phyloP scores from a whole-genome alignment of 371 early-diverging fungal species.

The Apophysomyces variabilis region DNA sequence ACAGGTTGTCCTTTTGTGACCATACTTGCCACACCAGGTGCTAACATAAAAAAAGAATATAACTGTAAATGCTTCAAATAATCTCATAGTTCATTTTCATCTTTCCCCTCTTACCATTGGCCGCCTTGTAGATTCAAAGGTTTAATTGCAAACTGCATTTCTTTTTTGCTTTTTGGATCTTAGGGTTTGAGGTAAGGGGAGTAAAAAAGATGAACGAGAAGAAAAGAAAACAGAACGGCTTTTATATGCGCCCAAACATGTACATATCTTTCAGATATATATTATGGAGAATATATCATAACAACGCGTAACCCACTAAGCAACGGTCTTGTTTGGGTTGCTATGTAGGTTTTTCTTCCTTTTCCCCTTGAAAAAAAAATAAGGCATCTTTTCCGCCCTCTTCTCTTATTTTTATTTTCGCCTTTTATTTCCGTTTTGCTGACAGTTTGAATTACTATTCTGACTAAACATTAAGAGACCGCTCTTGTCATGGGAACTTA shows the following conservation, averaged over 20 bases:
- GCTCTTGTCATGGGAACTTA: too few relatives aligned
- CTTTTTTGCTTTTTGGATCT: neutral
- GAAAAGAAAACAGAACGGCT: neutral
- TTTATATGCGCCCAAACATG: neutral
- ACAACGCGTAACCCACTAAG: too few relatives aligned
- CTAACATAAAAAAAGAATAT: slow-evolving; percentile 19
- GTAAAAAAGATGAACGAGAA: slow-evolving; percentile 1
- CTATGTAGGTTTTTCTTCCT: too few relatives aligned
- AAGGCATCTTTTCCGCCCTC: too few relatives aligned
- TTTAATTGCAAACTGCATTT: slow-evolving; percentile 30
- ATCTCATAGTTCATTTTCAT: neutral
- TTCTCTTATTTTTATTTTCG: too few relatives aligned
- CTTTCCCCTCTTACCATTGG: slow-evolving; percentile 46
- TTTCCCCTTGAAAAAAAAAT: too few relatives aligned
- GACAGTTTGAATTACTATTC: too few relatives aligned
- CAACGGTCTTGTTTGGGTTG: too few relatives aligned
- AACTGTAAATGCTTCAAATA: neutral
- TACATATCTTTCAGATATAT: too few relatives aligned
- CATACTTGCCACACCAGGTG: slow-evolving; percentile 56
- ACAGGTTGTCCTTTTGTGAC: slow-evolving; percentile 39
- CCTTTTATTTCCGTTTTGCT: too few relatives aligned
- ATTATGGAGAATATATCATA: too few relatives aligned
- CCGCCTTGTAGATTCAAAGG: slow-evolving; percentile 52
- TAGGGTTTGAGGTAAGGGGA: neutral
- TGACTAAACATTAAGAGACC: too few relatives aligned